These are phyloP conservation scores for Schoenoplectus tabernaemontani DNA, from an alignment of 202 grass and related monocot species.

Conservation along the genomic window DNA sequence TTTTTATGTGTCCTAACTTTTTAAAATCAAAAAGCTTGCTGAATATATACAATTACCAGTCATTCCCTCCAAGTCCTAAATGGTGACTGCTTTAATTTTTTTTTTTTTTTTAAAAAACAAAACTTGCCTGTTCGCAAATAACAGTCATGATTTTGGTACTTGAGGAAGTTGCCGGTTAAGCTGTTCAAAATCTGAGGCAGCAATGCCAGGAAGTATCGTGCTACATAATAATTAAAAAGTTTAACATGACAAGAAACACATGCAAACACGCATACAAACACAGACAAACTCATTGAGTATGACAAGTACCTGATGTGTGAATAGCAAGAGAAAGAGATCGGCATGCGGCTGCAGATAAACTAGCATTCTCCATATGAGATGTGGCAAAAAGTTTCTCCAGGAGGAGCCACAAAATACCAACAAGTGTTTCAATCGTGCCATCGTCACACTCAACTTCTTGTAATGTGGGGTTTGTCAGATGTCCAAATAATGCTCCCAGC, in stretches of 20 bases:
- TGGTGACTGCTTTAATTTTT: background rate
- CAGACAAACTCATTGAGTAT: background rate
- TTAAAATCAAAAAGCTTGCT: background rate
- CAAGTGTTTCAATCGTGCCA: conserved; percentile 57
- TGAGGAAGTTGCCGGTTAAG: conserved; percentile 80
- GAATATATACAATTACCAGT: background rate
- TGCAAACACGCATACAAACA: background rate
- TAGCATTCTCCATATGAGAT: conserved; percentile 72
- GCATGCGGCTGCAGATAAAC: conserved; percentile 73
- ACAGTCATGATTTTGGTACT: conserved; percentile 88
- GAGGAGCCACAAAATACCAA: conserved; percentile 82
- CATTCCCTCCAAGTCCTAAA: background rate
- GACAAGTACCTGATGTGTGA: conserved; percentile 59
- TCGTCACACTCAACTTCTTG: conserved; percentile 58
- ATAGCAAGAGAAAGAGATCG: conserved; percentile 78
- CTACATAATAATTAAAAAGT: conserved; percentile 24
- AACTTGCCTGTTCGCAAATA: conserved; percentile 77
- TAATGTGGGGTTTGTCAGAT: conserved; percentile 40
- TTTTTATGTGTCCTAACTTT: background rate
- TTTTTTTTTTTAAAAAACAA: background rate
- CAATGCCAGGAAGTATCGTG: conserved; percentile 60
- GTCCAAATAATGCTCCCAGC: conserved; percentile 72
- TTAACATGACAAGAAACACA: background rate
- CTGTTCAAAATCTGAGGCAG: conserved; percentile 75
- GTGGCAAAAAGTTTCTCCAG: conserved; percentile 79